These are phyloP conservation scores for Annulohypoxylon stygium DNA, from an alignment of 495 filamentous ascomycete genomes.

Conservation along the genomic window DNA sequence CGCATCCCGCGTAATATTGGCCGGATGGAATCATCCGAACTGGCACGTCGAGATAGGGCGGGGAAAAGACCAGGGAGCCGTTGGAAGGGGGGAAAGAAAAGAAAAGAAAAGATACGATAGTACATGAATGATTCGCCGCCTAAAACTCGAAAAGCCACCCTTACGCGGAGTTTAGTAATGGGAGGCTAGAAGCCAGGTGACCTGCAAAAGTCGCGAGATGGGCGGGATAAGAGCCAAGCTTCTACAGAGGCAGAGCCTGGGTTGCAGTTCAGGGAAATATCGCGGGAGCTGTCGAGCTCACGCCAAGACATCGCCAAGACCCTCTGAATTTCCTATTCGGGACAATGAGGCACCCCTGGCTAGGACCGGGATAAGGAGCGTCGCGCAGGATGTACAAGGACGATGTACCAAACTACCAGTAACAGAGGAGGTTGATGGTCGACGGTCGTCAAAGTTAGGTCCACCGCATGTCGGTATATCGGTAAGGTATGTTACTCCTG, in stretches of 20 bases:
- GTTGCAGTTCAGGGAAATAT: conserved; percentile 46
- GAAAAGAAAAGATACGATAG: neutral
- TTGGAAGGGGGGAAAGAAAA: neutral
- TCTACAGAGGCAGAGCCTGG: conserved; percentile 35
- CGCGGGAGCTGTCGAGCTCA: conserved; percentile 35
- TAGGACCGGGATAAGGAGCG: conserved; percentile 29
- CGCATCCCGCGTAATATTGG: conserved; percentile 6
- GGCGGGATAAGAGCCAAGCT: conserved; percentile 23
- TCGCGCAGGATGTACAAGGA: too few species aligned
- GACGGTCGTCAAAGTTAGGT: conserved; percentile 35
- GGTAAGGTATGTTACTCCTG: conserved; percentile 21
- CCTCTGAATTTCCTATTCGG: conserved; percentile 31
- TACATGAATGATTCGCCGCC: conserved; percentile 28
- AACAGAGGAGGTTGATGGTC: neutral
- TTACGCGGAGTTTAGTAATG: conserved; percentile 33
- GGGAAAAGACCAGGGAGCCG: neutral
- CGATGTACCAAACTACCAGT: too few species aligned
- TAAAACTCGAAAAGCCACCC: conserved; percentile 15
- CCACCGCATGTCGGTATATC: conserved; percentile 32
- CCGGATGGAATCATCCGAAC: conserved; percentile 29
- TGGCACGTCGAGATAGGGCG: conserved; percentile 9
- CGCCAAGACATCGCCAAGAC: conserved; percentile 35
- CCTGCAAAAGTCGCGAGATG: conserved; percentile 34
- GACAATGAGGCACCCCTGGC: conserved; percentile 32
- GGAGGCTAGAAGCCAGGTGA: conserved; percentile 25